These are phyloP conservation scores for Singerocomus inundabilis DNA, from an alignment of 1,284 basidiomycete genomes.

Conservation along the genomic window DNA sequence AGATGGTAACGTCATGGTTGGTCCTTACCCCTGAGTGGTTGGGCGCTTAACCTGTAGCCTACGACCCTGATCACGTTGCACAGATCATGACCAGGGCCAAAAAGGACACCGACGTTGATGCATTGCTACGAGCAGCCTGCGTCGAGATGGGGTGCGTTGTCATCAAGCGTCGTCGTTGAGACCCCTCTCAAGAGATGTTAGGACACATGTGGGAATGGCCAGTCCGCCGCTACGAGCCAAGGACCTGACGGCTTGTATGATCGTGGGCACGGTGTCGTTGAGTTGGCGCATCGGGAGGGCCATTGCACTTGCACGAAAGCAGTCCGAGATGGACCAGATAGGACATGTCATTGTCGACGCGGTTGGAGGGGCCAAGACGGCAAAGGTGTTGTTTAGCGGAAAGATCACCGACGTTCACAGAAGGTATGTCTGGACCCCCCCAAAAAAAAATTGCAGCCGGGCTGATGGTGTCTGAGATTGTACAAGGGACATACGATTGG, in stretches of 20 bases:
- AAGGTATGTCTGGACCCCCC: conserved; percentile 26
- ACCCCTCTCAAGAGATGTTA: conserved; percentile 6
- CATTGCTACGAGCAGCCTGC: conserved; percentile 36
- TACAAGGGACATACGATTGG: conserved; percentile 51
- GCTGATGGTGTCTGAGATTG: conserved; percentile 16
- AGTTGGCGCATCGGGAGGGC: conserved; percentile 58
- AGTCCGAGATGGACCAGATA: conserved; percentile 46
- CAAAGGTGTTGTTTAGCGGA: conserved; percentile 50
- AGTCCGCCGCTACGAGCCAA: conserved; percentile 38
- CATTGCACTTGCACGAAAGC: conserved; percentile 41
- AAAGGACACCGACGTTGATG: conserved; percentile 35
- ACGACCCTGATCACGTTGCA: conserved; percentile 19
- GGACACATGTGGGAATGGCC: conserved; percentile 40
- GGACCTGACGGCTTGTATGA: conserved; percentile 37
- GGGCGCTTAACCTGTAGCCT: not conserved
- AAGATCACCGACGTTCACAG: conserved; percentile 55
- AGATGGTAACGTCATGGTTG: conserved; percentile 39
- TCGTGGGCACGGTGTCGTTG: conserved; percentile 53
- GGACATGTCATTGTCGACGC: conserved; percentile 48
- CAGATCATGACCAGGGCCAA: conserved; percentile 38
- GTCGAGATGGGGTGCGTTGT: conserved; percentile 42
- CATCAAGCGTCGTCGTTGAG: not conserved
- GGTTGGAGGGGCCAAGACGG: conserved; percentile 41
- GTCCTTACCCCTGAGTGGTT: conserved; percentile 8
- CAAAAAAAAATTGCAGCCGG: not conserved